phyloP scores from a whole-genome alignment of 1,284 basidiomycete species.

The Austropuccinia psidii region DNA sequence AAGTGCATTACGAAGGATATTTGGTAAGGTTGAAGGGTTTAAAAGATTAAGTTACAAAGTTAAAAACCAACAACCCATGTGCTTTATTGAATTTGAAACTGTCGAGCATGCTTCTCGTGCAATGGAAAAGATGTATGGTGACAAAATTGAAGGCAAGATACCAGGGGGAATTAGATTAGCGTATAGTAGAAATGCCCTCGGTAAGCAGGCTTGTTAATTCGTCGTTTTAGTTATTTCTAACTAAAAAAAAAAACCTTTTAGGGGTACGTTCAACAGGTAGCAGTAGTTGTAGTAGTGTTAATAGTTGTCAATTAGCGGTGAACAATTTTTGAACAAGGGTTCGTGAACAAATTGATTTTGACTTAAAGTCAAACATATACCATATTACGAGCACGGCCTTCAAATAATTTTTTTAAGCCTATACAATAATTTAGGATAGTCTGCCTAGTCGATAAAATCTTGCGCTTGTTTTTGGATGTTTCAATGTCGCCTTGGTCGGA shows the following conservation, averaged over 20 bases:
- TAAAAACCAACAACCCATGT: conserved; percentile 95
- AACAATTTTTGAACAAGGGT: no score
- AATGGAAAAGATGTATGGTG: conserved; percentile 81
- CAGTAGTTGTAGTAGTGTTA: neutral
- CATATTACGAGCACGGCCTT: no score
- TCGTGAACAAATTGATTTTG: no score
- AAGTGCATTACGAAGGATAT: conserved; percentile 71
- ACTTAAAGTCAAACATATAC: no score
- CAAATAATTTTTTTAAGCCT: no score
- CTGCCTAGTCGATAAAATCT: no score
- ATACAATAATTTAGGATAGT: no score
- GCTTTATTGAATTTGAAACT: conserved; percentile 84
- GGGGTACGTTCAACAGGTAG: neutral
- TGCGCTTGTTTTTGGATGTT: no score
- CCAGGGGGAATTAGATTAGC: conserved; percentile 91
- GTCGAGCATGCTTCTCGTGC: conserved; percentile 74
- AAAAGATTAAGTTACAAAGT: conserved; percentile 87
- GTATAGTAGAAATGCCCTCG: conserved; percentile 90
- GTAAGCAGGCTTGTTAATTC: conserved; percentile 44
- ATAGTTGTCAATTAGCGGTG: no score
- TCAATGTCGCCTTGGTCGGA: no score
- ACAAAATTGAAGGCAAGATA: conserved; percentile 77
- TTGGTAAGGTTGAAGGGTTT: conserved; percentile 70
- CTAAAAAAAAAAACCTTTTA: neutral
- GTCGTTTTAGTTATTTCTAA: neutral